Conservation (phyloP, 352 stramenopile species). For the Pythium angustatum region DNA sequence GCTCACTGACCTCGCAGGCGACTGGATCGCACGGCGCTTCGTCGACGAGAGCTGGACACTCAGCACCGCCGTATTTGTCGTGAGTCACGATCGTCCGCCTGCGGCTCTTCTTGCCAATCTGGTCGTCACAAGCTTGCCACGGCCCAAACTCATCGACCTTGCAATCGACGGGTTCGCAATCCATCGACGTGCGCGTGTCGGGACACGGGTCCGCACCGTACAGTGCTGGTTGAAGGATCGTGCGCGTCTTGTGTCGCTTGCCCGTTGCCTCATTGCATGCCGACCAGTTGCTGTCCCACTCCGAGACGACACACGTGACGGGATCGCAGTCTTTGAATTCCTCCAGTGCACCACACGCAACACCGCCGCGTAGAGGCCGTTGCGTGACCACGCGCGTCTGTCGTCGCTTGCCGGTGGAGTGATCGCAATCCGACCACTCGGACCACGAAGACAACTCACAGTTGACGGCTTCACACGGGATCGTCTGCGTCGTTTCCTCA, state of each 20-base stretch:
- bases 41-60: constrained; percentile 47
- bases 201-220: constrained; percentile 45
- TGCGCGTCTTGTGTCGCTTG: constrained; percentile 40
- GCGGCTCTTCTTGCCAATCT: constrained; percentile 37
- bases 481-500: constrained; percentile 5
- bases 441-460: constrained; percentile 47
- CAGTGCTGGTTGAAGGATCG: constrained; percentile 38
- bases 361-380: constrained; percentile 17
- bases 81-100: constrained; percentile 37
- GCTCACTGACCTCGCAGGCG: constrained; percentile 41
- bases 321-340: constrained; percentile 21
- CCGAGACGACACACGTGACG: constrained; percentile 18
- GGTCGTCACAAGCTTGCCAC: constrained; percentile 36
- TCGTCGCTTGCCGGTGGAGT: constrained; percentile 44
- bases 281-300: constrained; percentile 22
- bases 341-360: constrained; percentile 12
- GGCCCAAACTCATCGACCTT: constrained; percentile 41
- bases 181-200: constrained; percentile 32
- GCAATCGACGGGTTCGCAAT: constrained; percentile 60
- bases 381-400: constrained; percentile 19
- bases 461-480: constrained; percentile 40
- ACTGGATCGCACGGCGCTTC: constrained; percentile 45
- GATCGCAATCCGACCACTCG: constrained; percentile 45
- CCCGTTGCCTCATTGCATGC: constrained; percentile 21
- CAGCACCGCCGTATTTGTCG: constrained; percentile 54